Evolutionary conservation across 768 basidiomycete genomes (phyloP), one percentile per base, ranked within the genome.

Genomic region (Pleurotus tuber-regium): DNA sequence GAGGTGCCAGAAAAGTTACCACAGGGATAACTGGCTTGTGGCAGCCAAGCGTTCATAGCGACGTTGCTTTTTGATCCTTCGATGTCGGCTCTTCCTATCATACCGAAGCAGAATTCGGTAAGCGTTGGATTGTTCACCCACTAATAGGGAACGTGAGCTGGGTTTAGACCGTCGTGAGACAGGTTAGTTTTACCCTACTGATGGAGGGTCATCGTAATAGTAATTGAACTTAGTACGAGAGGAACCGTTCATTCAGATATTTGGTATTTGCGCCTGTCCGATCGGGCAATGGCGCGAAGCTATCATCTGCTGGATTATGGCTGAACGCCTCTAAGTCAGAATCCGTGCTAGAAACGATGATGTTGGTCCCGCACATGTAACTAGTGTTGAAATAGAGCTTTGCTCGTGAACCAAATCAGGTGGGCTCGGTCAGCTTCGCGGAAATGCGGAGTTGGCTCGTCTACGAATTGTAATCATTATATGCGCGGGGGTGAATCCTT

Each of bases 111-210:
- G 79, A 83, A 83, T 82, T 83, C 78, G 77, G 79, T 82, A 83
- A 83, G 80, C 77, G 78, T 83, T 83, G 82, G 82, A 84, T 83
- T 83, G 81, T 84, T 84, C 83, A 84, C 82, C 82, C 82, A 69
- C 66, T 70, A 82, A 83, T 83, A 84, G 82, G 83, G 80, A 84
- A 82, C 76, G 77, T 83, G 82, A 83, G 82, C 82, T 84, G 82
- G 82, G 82, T 84, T 84, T 84, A 84, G 83, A 84, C 83, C 79
- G 77, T 85, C 78, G 80, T 84, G 83, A 84, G 84, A 86, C 82
- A 85, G 84, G 82, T 85, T 86, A 85, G 82, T 86, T 85, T 84
- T 86, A 85, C 83, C 81, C 82, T 86, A 83, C 81, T 84, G 81
- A 83, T 84, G 83, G 77, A 79, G 79, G 66, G 80, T 83, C 74